Base-by-base conservation (phyloP, 148 eudicot species). In the Amaranthus cruentus region DNA sequence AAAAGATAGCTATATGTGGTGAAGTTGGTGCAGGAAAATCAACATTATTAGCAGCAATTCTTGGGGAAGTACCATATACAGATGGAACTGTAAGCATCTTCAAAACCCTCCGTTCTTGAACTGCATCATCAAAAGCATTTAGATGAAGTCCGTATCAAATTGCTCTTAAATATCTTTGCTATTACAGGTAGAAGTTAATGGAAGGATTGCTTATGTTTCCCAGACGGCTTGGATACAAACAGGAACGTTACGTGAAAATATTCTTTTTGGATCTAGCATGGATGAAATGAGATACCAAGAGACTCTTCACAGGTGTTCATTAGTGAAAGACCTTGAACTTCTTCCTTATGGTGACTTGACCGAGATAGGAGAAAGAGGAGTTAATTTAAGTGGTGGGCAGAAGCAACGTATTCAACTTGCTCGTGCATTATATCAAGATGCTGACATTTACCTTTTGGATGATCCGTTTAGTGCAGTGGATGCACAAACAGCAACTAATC, bases 401-500 rank as follows among this genome's bases (percentile, higher is more conserved):
- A 94, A 94, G 84, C 98, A 94, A 60, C 74, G 98, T 21, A 88
- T 94, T 71, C 98, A 94, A 77, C 98, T 94, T 69, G 98, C 98
- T 75, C 97, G 97, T 68, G 98, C 98, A 44, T 78, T 94, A 48
- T 94, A 94, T 71, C 88, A 86, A 77, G 77, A 94, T 75, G 93
- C 98, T 44, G 97, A 91, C 68, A 81, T 94, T 63, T 94, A 91
- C 82, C 91, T 94, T 50, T 77, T 94, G 83, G 98, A 94, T 72
- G 98, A 94, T 78, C 98, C 98, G 9, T 94, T 94, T 75, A 94
- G 98, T 67, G 98, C 98, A 50, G 98, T 94, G n/a, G 98, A 94
- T 85, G 98, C 98, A 47, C 96, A 91, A 63, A 94, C 98, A 42
- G 96, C 97, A 44, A 81, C 91, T 15, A 89, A 88, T 81, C 84